Evolutionary conservation across 1,284 basidiomycete genomes (phyloP).

Genomic region (Cryptococcus wingfieldii): DNA sequence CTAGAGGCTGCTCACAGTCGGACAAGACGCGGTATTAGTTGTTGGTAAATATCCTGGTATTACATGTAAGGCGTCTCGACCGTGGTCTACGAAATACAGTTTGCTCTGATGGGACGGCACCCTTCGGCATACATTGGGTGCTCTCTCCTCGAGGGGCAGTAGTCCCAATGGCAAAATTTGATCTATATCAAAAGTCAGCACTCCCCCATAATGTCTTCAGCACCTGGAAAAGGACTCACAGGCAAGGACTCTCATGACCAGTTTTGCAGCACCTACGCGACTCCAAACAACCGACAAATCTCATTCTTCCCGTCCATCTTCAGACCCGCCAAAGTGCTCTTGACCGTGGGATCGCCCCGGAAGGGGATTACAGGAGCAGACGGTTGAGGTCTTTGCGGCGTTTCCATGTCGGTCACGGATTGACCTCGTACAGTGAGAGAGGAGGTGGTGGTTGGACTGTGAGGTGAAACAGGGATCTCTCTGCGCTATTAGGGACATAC

Average conservation of each 20-base stretch:
- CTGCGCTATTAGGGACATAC: neutral
- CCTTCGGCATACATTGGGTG: neutral
- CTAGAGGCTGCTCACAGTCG: no score
- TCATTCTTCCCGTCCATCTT: conserved; percentile 14
- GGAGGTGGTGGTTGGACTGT: neutral
- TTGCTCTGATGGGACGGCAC: no score
- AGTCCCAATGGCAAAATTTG: neutral
- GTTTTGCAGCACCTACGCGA: neutral
- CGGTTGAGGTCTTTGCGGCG: neutral
- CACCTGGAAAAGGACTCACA: neutral
- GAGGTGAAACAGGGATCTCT: neutral
- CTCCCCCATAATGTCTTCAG: neutral
- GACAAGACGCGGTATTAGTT: no score
- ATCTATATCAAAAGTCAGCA: neutral
- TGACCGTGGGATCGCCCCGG: conserved; percentile 12
- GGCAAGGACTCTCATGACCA: neutral
- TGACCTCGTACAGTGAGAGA: neutral
- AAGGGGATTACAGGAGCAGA: conserved; percentile 4
- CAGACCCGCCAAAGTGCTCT: conserved; percentile 10
- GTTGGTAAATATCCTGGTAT: no score
- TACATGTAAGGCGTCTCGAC: no score
- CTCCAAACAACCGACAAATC: conserved; percentile 15
- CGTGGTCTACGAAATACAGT: no score
- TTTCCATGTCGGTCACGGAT: neutral
- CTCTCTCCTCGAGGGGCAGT: neutral